Base-by-base conservation (phyloP, 2,329 filamentous ascomycete species). In the Ciborinia camelliae region DNA sequence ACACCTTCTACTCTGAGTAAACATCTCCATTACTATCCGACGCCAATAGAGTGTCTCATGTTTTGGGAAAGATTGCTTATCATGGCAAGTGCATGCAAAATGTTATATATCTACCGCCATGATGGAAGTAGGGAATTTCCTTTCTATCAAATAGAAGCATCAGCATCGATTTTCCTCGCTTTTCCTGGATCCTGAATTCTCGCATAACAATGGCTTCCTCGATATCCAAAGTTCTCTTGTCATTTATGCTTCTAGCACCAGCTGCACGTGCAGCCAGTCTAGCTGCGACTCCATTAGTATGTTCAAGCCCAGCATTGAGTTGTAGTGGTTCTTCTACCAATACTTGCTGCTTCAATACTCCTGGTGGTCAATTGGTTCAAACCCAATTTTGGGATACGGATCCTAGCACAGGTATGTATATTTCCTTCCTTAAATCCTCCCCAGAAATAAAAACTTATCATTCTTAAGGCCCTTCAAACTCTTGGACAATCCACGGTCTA, bases 301-400 rank as follows among this genome's bases (percentile, higher is more conserved):
- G 73, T 63, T 65, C 69, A 15, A 73, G 68, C 62, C 68, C 71
- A 35, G 39, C 58, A 23, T 53, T 66, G 35, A 70, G 68, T 52
- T 91, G 89, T 73, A 84, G 82, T 7, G 85, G 85, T 3, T 76
- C 77, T 9, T 81, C 84, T 23, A 75, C 81, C 59, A 81, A 92
- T 72, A 82, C 86, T 10, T 92, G 90, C 79, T 92, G 90, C 77
- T 90, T 91, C 79, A 90, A 90, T 72, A 81, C 84, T 28, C 89
- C 89, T 0, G 86, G 88, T 4, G 90, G 90, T 9, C 84, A 90
- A 67, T 77, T 92, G 52, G 81, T 92, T 5, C 84, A 86, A 75
- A 92, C 90, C 2, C 90, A 92, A 71, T 92, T 92, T 77, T 92
- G 90, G 90, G 89, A 92, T 72, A 83, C 85, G 0, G 74, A 82